phyloP scores from a whole-genome alignment of 495 filamentous ascomycete genomes.

The Xylaria flabelliformis region DNA sequence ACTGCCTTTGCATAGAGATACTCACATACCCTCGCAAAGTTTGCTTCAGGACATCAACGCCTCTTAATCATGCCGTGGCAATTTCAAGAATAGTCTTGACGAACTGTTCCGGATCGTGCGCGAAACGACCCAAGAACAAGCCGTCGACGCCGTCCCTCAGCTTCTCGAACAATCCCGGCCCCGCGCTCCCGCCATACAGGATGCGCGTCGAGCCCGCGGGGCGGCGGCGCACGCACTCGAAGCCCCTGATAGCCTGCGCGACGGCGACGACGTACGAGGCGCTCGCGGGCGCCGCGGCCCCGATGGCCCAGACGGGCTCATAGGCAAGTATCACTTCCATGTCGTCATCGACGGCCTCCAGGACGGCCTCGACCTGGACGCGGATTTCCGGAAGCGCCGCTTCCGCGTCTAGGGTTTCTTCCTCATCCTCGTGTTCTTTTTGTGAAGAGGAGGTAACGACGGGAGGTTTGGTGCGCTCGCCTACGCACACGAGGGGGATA shows the following conservation, averaged over 20 bases:
- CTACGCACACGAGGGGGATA: slow-evolving; percentile 80
- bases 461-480: slow-evolving; percentile 58
- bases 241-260: slow-evolving; percentile 63
- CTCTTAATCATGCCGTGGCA: slow-evolving; percentile 37
- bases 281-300: slow-evolving; percentile 71
- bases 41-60: background rate
- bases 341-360: slow-evolving; percentile 61
- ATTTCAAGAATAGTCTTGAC: slow-evolving; percentile 73
- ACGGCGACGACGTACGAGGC: slow-evolving; percentile 75
- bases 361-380: slow-evolving; percentile 65
- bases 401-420: slow-evolving; percentile 49
- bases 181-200: slow-evolving; percentile 81
- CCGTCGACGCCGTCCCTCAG: slow-evolving; percentile 74
- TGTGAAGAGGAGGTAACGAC: background rate
- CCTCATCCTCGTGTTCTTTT: slow-evolving; percentile 4
- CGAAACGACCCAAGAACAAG: slow-evolving; percentile 82
- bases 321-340: slow-evolving; percentile 82
- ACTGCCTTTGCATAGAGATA: background rate
- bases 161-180: slow-evolving; percentile 72
- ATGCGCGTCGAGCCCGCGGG: slow-evolving; percentile 62
- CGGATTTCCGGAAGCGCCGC: slow-evolving; percentile 70
- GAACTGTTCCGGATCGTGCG: slow-evolving; percentile 73
- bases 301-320: slow-evolving; percentile 91
- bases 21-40: background rate
- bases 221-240: slow-evolving; percentile 49